phyloP scores from a whole-genome alignment of 148 eudicot genomes.

The Dianthus caryophyllus region DNA sequence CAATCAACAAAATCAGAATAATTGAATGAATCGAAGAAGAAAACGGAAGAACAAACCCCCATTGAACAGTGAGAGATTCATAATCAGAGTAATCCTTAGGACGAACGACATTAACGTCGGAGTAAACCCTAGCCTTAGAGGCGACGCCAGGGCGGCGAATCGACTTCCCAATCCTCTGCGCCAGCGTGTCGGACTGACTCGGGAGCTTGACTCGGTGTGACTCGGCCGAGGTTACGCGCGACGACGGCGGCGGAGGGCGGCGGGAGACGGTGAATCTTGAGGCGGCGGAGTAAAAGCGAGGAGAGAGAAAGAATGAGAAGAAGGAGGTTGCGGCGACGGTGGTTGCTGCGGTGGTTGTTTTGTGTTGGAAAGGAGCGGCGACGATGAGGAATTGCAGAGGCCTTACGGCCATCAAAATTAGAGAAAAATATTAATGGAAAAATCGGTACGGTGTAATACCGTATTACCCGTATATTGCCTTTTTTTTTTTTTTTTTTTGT shows the following conservation, averaged over 20 bases:
- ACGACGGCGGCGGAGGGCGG: constrained; percentile 20
- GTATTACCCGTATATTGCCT: no score
- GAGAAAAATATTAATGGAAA: no score
- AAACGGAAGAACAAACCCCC: constrained; percentile 55
- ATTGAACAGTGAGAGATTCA: constrained; percentile 81
- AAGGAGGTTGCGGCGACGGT: background rate
- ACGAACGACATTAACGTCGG: constrained; percentile 72
- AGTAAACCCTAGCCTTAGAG: constrained; percentile 79
- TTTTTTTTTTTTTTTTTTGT: no score
- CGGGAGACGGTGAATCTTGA: background rate
- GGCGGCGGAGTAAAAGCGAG: background rate
- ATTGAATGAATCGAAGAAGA: background rate
- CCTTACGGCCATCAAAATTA: constrained; percentile 70
- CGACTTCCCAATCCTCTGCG: constrained; percentile 81
- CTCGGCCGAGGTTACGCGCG: constrained; percentile 13
- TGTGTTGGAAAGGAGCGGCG: constrained; percentile 16
- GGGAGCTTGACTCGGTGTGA: background rate
- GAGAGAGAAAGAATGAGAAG: constrained; percentile 5
- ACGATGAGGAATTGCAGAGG: constrained; percentile 23
- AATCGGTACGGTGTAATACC: no score
- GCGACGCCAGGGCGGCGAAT: constrained; percentile 82
- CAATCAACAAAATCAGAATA: no score
- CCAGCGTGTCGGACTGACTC: constrained; percentile 44
- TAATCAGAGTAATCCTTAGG: constrained; percentile 96
- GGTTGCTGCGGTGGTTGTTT: constrained; percentile 10